Base-by-base conservation (phyloP, 2,329 filamentous ascomycete species). In the Ilyonectria sp. region DNA sequence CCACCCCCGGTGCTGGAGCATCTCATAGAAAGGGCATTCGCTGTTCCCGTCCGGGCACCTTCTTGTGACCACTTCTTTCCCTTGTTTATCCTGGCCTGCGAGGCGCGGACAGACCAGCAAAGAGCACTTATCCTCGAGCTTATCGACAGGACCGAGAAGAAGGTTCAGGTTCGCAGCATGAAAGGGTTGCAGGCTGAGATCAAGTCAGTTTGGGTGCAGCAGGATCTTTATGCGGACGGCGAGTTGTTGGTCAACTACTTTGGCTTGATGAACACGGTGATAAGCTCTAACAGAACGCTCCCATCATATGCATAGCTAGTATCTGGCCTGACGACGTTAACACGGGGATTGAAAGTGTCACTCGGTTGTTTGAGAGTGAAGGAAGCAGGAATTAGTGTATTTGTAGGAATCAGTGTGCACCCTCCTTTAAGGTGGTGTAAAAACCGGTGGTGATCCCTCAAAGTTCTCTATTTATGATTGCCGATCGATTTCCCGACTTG, bases 31-130 rank as follows among this genome's bases (percentile, higher is more conserved):
- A 26, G 29, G 15, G 71, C 67, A 1, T 78, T 76, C 43, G 31
- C 63, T 5, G 75, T 44, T 19, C 63, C 67, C 4, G 17, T 61
- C 4, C 33, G 65, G 29, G 21, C 49, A 2, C 63, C 56, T 21
- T 43, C 62, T 11, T 82, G 79, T 31, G 60, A 70, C 10, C 79
- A 80, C 64, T 77, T 79, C 60, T 82, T 82, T 5, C 80, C 80
- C 0, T 46, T 82, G 1, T 71, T 81, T 17, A 78, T 82, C 21
- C 53, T 82, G 0, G 77, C 75, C 11, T 80, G 79, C 65, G 79
- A 82, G 69, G 77, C 80, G 15, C 68, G 72, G 7, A 76, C 69
- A 3, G 80, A 82, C 6, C 76, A 78, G 40, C 76, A 77, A n/a
- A 69, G 79, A n/a, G 60, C 66, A 0, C 65, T 71, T 2, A 75